A percentile compares a stretch with the other conserved stretches of the same genome.
These are phyloP conservation scores for Aegilops tauschii DNA, from an alignment of 176 grass and related monocot species.

Conservation along the genomic window DNA sequence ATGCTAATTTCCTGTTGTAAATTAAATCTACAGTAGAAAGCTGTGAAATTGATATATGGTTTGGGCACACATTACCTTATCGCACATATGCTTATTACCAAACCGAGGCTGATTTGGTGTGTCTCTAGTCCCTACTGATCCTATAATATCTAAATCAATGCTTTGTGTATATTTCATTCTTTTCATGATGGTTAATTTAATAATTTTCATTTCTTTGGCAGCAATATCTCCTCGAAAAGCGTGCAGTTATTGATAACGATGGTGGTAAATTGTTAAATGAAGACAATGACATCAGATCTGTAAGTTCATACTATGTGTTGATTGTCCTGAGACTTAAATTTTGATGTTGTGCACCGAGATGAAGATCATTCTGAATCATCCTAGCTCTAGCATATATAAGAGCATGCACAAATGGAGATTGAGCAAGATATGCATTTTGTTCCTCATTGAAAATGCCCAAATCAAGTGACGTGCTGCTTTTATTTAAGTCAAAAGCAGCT, in stretches of 20 bases:
- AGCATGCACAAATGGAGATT: not conserved
- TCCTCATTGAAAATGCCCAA: not conserved
- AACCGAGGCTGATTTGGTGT: constrained; percentile 8
- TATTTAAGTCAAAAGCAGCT: not conserved
- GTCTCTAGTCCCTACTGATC: not conserved
- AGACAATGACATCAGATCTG: constrained; percentile 93
- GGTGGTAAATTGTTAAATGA: constrained; percentile 88
- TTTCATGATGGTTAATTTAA: not conserved
- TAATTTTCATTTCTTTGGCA: constrained; percentile 34
- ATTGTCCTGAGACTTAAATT: constrained; percentile 5
- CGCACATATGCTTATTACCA: not conserved
- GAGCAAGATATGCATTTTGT: not conserved
- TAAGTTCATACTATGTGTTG: constrained; percentile 38
- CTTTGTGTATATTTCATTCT: constrained; percentile 10
- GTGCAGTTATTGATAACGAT: constrained; percentile 75
- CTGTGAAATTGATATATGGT: not conserved
- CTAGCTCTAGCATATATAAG: constrained; percentile 19
- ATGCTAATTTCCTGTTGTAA: not conserved
- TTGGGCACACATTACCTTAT: not conserved
- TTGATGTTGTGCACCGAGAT: not conserved
- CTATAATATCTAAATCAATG: not conserved
- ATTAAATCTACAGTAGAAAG: constrained; percentile 13
- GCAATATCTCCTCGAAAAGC: constrained; percentile 92
- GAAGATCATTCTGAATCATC: constrained; percentile 17
- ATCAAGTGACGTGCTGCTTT: not conserved